Percentiles rank a stretch among this genome's conserved stretches.
These are phyloP conservation scores for Trametes meyenii DNA, from an alignment of 768 basidiomycete genomes.

Conservation along the genomic window DNA sequence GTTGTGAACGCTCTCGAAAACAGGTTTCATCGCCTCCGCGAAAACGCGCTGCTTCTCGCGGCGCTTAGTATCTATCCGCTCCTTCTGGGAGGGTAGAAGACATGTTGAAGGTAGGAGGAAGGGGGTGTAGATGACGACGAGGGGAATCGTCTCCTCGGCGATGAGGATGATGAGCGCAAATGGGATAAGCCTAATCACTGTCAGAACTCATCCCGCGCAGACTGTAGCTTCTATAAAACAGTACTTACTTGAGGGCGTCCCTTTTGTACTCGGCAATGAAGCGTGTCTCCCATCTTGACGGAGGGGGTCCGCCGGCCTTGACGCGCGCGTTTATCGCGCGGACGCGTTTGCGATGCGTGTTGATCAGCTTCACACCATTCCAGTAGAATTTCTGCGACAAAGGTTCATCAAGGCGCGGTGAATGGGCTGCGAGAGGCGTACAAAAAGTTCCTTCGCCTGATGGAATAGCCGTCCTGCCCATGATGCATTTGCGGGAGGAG, in stretches of 20 bases:
- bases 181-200: constrained; percentile 63
- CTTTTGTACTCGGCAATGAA: constrained; percentile 67
- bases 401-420: background rate
- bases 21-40: constrained; percentile 24
- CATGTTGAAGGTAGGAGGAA: constrained; percentile 86
- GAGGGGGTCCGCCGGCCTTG: constrained; percentile 57
- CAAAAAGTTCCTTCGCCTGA: constrained; percentile 50
- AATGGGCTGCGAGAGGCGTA: constrained; percentile 29
- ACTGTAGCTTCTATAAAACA: background rate
- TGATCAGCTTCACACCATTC: constrained; percentile 73
- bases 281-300: constrained; percentile 69
- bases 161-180: constrained; percentile 75
- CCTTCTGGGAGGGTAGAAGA: constrained; percentile 76
- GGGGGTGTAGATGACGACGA: constrained; percentile 85
- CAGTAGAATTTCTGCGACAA: constrained; percentile 76
- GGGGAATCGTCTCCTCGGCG: constrained; percentile 80
- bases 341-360: constrained; percentile 59
- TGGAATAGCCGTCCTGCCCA: constrained; percentile 54
- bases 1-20: constrained; percentile 27
- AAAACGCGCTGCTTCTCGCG: constrained; percentile 43
- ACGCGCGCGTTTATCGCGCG: constrained; percentile 58
- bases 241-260: constrained; percentile 69
- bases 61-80: constrained; percentile 61
- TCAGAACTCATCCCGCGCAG: background rate
- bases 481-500: constrained; percentile 65